A percentile compares a stretch with the other conserved stretches of the same genome.
phyloP scores from a whole-genome alignment of 2,329 filamentous ascomycete genomes.

The Penicillium sp. region DNA sequence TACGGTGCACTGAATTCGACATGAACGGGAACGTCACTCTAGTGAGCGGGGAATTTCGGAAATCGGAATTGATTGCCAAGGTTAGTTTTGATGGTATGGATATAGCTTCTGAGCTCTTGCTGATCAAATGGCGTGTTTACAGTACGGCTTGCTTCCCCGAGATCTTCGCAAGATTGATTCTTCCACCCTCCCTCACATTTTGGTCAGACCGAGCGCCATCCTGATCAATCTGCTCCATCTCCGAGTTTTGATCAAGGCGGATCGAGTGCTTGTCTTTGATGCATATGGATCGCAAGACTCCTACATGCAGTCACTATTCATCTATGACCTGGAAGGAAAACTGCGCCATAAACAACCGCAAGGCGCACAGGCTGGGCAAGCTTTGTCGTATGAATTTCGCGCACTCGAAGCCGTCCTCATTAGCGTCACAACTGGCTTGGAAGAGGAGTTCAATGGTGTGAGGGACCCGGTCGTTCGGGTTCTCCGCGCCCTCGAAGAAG shows the following conservation, averaged over 20 bases:
- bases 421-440: slow-evolving; percentile 85
- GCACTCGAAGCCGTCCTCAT: slow-evolving; percentile 93
- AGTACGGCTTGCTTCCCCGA: slow-evolving; percentile 90
- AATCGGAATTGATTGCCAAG: slow-evolving; percentile 94
- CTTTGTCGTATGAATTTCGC: slow-evolving; percentile 90
- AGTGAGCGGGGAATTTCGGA: slow-evolving; percentile 94
- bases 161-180: slow-evolving; percentile 98
- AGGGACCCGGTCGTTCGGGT: slow-evolving; percentile 88
- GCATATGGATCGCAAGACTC: slow-evolving; percentile 92
- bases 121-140: slow-evolving; percentile 8
- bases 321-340: slow-evolving; percentile 95
- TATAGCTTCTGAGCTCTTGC: neutral
- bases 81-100: slow-evolving; percentile 54
- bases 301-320: slow-evolving; percentile 93
- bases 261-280: slow-evolving; percentile 92
- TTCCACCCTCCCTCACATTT: slow-evolving; percentile 89
- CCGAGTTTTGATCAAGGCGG: slow-evolving; percentile 89
- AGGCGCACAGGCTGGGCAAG: slow-evolving; percentile 42
- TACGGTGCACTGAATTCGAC: slow-evolving; percentile 94
- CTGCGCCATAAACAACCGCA: slow-evolving; percentile 72
- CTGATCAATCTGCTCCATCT: slow-evolving; percentile 95
- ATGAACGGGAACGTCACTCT: slow-evolving; percentile 88
- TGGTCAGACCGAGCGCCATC: slow-evolving; percentile 88
- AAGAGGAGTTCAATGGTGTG: slow-evolving; percentile 92
- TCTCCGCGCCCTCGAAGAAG: slow-evolving; percentile 86